Evolutionary conservation across 75 land plant genomes (phyloP).

Genomic region (Larix kaempferi): DNA sequence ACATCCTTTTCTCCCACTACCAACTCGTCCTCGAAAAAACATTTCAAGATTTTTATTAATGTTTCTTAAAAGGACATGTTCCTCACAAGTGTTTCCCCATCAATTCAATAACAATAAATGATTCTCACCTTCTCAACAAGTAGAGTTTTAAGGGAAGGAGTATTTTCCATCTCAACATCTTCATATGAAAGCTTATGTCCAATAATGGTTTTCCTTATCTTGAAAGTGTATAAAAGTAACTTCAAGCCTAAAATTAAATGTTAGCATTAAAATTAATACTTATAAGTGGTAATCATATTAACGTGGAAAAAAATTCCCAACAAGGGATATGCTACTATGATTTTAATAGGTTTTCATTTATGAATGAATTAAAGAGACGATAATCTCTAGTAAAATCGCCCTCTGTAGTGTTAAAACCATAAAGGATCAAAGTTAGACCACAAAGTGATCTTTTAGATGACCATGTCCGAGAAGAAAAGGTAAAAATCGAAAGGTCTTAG

Average conservation of each 20-base stretch:
- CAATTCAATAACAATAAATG: not conserved
- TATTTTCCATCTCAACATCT: conserved; percentile 10
- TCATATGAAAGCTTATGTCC: not conserved
- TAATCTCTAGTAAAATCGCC: too few relatives aligned
- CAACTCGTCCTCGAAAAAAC: conserved; percentile 6
- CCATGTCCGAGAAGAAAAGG: too few relatives aligned
- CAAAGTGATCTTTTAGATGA: not conserved
- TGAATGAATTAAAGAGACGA: not conserved
- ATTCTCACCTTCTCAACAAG: conserved; percentile 55
- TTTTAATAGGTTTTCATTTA: too few relatives aligned
- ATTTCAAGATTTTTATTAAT: not conserved
- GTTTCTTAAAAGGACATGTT: too few relatives aligned
- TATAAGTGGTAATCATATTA: not conserved
- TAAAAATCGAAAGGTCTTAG: too few relatives aligned
- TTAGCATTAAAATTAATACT: not conserved
- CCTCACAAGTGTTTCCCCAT: not conserved
- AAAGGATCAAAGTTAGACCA: too few relatives aligned
- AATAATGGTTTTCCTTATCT: conserved; percentile 7
- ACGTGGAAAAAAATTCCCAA: too few relatives aligned
- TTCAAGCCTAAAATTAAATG: conserved; percentile 43
- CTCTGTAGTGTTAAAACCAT: too few relatives aligned
- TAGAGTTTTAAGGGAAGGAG: conserved; percentile 41
- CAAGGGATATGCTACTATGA: too few relatives aligned
- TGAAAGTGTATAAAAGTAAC: conserved; percentile 57
- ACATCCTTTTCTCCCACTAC: conserved; percentile 86